A percentile compares a stretch with the other conserved stretches of the same genome.
Evolutionary conservation across 208 protist species (phyloP).

Genomic region (Porcisia deanei): DNA sequence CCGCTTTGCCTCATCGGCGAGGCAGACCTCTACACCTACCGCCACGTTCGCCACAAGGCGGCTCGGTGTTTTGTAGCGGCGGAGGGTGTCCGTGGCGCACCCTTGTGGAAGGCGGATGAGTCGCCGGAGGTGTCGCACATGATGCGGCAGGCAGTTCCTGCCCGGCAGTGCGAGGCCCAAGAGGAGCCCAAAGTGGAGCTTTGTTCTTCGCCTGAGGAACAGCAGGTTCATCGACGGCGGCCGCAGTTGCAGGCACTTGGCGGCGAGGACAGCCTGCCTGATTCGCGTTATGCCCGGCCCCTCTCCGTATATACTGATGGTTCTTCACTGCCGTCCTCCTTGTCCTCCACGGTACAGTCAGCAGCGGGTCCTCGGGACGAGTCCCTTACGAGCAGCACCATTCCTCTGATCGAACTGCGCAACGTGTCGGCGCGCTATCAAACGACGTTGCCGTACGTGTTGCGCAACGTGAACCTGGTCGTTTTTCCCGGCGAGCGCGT

Average conservation of each 20-base stretch:
- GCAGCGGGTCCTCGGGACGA: neutral
- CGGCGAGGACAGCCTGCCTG: neutral
- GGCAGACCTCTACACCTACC: constrained; percentile 30
- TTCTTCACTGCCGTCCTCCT: neutral
- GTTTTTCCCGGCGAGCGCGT: constrained; percentile 55
- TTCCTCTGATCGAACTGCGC: constrained; percentile 53
- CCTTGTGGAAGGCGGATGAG: constrained; percentile 10
- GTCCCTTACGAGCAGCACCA: constrained; percentile 10
- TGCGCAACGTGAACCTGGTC: constrained; percentile 47
- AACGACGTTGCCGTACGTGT: constrained; percentile 43
- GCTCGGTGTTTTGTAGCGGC: constrained; percentile 14
- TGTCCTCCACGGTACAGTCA: neutral
- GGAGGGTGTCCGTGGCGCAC: constrained; percentile 15
- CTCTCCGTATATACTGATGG: neutral
- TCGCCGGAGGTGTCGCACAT: constrained; percentile 12
- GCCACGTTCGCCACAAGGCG: constrained; percentile 10
- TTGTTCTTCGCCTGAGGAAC: neutral
- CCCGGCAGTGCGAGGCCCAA: neutral
- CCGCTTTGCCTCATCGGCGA: constrained; percentile 33
- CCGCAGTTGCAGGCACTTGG: neutral
- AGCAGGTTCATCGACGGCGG: neutral
- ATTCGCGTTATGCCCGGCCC: neutral
- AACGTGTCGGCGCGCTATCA: constrained; percentile 66
- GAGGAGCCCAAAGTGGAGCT: neutral
- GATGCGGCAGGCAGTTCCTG: neutral